phyloP scores from a whole-genome alignment of 108 stramenopile species.

The Discostella stelligeroides region DNA sequence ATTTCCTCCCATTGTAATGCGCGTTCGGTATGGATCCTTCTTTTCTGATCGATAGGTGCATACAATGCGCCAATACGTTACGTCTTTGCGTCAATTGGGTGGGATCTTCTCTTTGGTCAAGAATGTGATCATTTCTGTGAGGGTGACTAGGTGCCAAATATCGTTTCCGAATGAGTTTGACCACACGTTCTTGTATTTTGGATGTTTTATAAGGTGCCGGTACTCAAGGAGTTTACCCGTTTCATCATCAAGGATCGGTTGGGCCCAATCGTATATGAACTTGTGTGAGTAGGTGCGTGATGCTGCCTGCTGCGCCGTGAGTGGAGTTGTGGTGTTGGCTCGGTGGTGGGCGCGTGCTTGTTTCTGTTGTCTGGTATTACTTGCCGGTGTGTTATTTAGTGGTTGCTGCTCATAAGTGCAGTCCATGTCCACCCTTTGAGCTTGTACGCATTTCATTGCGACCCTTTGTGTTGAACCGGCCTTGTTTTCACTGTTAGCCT shows the following conservation, averaged over 20 bases:
- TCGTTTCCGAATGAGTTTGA: no score
- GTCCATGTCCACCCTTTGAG: no score
- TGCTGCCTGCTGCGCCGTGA: not conserved
- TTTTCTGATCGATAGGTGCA: conserved; percentile 28
- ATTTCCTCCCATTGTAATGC: conserved; percentile 48
- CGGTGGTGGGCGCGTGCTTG: not conserved
- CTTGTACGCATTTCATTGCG: not conserved
- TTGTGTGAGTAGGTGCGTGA: not conserved
- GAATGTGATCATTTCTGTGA: conserved; percentile 16
- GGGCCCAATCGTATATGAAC: not conserved
- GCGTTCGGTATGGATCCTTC: conserved; percentile 21
- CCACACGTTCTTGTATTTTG: conserved; percentile 3
- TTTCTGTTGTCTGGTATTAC: no score
- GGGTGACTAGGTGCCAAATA: not conserved
- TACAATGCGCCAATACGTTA: conserved; percentile 42
- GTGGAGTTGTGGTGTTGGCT: not conserved
- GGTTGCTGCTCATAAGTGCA: no score
- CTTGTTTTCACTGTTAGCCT: not conserved
- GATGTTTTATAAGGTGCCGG: conserved; percentile 17
- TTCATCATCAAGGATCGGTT: conserved; percentile 19
- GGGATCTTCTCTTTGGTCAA: conserved; percentile 21
- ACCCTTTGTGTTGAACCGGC: not conserved
- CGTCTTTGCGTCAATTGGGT: not conserved
- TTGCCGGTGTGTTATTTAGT: no score
- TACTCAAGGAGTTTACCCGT: conserved; percentile 29